These are phyloP conservation scores for Fusarium haematococcum DNA, from an alignment of 2,329 filamentous ascomycete genomes.

Conservation along the genomic window DNA sequence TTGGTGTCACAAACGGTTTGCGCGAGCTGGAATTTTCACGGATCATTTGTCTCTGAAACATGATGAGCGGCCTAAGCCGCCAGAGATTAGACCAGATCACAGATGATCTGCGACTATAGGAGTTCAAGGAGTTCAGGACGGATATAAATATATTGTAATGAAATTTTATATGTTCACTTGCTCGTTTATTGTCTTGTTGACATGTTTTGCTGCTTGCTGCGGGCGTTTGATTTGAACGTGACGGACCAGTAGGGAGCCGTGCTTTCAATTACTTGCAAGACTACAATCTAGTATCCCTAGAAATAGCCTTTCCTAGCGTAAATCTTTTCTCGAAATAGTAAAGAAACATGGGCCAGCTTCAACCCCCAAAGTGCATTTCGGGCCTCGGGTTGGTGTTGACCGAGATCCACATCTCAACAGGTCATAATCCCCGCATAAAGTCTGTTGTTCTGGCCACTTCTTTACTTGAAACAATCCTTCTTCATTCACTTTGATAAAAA, in stretches of 20 bases:
- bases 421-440: constrained; percentile 13
- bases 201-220: not conserved
- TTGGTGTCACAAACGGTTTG: constrained; percentile 1
- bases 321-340: not conserved
- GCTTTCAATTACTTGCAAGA: not conserved
- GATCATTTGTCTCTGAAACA: not conserved
- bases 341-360: not conserved
- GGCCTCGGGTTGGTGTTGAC: constrained; percentile 35
- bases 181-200: not conserved
- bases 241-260: not conserved
- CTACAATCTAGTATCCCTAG: not conserved
- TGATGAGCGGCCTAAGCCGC: not conserved
- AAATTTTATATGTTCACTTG: not conserved
- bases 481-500: accelerated
- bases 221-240: not conserved
- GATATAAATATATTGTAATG: not conserved
- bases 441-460: not conserved
- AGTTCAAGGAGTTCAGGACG: not conserved
- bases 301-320: not conserved
- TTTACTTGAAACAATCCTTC: not conserved
- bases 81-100: not conserved
- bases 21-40: not conserved
- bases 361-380: constrained; percentile 1
- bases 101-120: not conserved
- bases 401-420: constrained; percentile 17